Percentiles rank a stretch among this genome's conserved stretches.
These are phyloP conservation scores for Cicer chorassanicum DNA, from an alignment of 306 rosid genomes.

Conservation along the genomic window DNA sequence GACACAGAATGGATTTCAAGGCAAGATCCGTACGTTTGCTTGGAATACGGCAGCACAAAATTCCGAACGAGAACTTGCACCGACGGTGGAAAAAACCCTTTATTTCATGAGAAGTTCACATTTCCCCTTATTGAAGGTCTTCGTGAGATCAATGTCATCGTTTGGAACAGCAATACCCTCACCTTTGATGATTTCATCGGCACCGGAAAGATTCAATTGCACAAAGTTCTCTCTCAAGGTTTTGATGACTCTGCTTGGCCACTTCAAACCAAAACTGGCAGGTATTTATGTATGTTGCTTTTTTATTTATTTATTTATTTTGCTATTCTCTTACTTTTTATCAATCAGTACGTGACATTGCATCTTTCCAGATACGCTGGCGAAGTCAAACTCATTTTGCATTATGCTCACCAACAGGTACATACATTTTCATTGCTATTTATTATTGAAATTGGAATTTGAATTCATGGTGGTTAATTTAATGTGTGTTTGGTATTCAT, in stretches of 20 bases:
- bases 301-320: background rate
- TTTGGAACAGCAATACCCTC: constrained; percentile 89
- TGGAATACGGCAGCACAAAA: constrained; percentile 73
- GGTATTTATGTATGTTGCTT: constrained; percentile 40
- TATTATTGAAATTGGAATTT: background rate
- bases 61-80: constrained; percentile 81
- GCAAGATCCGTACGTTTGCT: constrained; percentile 85
- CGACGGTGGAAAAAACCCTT: constrained; percentile 77
- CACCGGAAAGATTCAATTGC: constrained; percentile 76
- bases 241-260: constrained; percentile 82
- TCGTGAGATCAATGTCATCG: constrained; percentile 65
- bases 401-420: constrained; percentile 48
- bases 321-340: too few relatives aligned
- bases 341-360: too few relatives aligned
- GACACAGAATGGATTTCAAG: constrained; percentile 89
- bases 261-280: constrained; percentile 82
- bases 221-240: constrained; percentile 80
- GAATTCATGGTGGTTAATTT: background rate
- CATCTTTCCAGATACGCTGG: constrained; percentile 48
- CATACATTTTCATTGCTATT: background rate
- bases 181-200: constrained; percentile 81
- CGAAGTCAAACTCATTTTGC: constrained; percentile 54
- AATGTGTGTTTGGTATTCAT: background rate
- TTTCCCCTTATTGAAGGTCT: constrained; percentile 81
- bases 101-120: constrained; percentile 78